A percentile compares a stretch with the other conserved stretches of the same genome.
phyloP scores from a whole-genome alignment of 2,329 filamentous ascomycete species.

The Clonostachys sp. region DNA sequence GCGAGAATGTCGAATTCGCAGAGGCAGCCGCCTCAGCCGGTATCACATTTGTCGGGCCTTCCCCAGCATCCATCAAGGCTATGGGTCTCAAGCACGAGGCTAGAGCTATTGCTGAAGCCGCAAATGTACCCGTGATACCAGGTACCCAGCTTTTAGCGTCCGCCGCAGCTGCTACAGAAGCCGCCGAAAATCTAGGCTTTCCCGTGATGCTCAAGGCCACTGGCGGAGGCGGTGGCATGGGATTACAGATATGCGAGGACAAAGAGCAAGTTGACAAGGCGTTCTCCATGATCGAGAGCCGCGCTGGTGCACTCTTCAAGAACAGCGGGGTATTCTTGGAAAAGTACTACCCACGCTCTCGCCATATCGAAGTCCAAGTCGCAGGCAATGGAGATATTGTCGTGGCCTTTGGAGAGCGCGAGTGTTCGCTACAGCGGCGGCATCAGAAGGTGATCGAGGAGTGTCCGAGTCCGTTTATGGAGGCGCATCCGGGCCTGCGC shows the following conservation, averaged over 20 bases:
- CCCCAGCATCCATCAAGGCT: constrained; percentile 31
- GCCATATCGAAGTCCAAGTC: constrained; percentile 46
- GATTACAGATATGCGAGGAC: constrained; percentile 30
- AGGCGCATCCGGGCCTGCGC: constrained; percentile 20
- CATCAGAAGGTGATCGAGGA: constrained; percentile 50
- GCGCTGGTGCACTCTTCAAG: constrained; percentile 33
- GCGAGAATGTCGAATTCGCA: constrained; percentile 60
- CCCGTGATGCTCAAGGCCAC: constrained; percentile 44
- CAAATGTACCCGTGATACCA: constrained; percentile 25
- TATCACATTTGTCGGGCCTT: constrained; percentile 56
- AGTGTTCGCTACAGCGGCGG: constrained; percentile 44
- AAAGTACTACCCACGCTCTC: constrained; percentile 29
- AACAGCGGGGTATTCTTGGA: constrained; percentile 34
- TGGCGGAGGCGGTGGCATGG: constrained; percentile 40
- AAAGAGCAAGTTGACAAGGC: constrained; percentile 17
- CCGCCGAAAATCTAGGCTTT: constrained; percentile 20
- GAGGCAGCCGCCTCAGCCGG: constrained; percentile 44
- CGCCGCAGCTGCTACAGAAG: constrained; percentile 15
- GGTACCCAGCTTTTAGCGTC: constrained; percentile 21
- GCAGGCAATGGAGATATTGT: constrained; percentile 37
- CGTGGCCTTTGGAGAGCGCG: constrained; percentile 35
- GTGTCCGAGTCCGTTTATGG: constrained; percentile 21
- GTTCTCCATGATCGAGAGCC: constrained; percentile 27
- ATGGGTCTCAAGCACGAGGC: constrained; percentile 31
- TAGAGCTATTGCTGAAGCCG: constrained; percentile 19